Evolutionary conservation across 2,329 filamentous ascomycete genomes (phyloP).

Genomic region (Trichoderma aggressivum): DNA sequence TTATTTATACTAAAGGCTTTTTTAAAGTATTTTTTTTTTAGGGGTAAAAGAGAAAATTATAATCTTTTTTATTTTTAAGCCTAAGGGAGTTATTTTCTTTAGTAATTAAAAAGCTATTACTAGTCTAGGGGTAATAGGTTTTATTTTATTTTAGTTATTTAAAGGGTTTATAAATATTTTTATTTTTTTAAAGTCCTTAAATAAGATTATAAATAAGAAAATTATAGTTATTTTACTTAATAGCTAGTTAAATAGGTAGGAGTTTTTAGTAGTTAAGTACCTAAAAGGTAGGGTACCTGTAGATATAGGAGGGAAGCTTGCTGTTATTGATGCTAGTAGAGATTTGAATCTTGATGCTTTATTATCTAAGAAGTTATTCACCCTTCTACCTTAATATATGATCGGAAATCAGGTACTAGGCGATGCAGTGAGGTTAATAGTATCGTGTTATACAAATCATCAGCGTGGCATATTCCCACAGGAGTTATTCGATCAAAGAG

Average conservation of each 20-base stretch:
- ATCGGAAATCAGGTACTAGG: no score
- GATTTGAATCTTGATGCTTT: no score
- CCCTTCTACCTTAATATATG: no score
- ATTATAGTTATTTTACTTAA: neutral
- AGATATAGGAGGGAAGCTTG: constrained; percentile 9
- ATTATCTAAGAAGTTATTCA: no score
- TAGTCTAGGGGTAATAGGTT: neutral
- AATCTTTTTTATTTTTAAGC: neutral
- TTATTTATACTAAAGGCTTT: neutral
- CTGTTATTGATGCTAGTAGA: no score
- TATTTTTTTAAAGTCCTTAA: neutral
- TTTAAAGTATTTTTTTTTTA: neutral
- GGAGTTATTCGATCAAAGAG: no score
- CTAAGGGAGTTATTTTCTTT: neutral
- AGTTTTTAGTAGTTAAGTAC: neutral
- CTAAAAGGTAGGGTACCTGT: constrained; percentile 6
- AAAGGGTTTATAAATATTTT: neutral
- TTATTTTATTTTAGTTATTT: neutral
- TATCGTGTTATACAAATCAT: no score
- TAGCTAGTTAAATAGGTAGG: neutral
- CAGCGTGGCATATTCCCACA: no score
- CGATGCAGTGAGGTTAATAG: no score
- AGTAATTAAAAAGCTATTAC: neutral
- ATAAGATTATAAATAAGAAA: neutral
- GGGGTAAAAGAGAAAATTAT: neutral